phyloP scores from a whole-genome alignment of 108 stramenopile genomes.

The Cyclotella atomus region DNA sequence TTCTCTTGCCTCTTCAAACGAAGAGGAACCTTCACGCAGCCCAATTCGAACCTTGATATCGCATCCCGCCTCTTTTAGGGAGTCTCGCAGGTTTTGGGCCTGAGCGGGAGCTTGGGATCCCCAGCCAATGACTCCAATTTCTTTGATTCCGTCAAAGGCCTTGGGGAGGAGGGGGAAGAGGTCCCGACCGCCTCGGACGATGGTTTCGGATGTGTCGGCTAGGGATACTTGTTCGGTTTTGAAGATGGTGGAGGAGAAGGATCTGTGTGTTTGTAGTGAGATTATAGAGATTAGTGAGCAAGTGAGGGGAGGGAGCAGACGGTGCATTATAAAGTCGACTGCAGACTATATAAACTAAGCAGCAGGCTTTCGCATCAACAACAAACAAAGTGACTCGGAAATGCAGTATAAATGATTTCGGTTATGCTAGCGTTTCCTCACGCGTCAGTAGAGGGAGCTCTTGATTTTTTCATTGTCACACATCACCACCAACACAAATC shows the following conservation, averaged over 20 bases:
- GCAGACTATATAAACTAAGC: background rate
- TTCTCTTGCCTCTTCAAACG: constrained; percentile 87
- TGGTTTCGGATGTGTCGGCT: constrained; percentile 92
- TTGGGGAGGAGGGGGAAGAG: constrained; percentile 93
- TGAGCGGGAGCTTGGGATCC: constrained; percentile 98
- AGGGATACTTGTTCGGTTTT: constrained; percentile 83
- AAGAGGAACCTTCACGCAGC: constrained; percentile 93
- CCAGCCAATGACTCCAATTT: constrained; percentile 98
- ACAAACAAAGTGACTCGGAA: constrained; percentile 49
- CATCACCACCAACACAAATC: no score
- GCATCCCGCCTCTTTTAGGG: constrained; percentile 80
- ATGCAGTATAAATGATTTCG: constrained; percentile 55
- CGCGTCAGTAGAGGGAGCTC: constrained; percentile 54
- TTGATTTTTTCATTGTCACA: constrained; percentile 46
- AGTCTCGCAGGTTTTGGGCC: constrained; percentile 95
- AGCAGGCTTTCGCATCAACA: no score
- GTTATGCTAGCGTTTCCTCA: constrained; percentile 54
- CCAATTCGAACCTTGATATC: constrained; percentile 93
- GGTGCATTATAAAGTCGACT: background rate
- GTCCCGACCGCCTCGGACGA: constrained; percentile 97
- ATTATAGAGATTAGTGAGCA: background rate
- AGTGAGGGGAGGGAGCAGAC: background rate
- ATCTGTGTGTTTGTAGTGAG: no score
- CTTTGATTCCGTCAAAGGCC: constrained; percentile 95
- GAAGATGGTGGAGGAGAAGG: constrained; percentile 90